Base-by-base conservation (phyloP, 257 asterid genomes). In the Solanum corneliomulleri region DNA sequence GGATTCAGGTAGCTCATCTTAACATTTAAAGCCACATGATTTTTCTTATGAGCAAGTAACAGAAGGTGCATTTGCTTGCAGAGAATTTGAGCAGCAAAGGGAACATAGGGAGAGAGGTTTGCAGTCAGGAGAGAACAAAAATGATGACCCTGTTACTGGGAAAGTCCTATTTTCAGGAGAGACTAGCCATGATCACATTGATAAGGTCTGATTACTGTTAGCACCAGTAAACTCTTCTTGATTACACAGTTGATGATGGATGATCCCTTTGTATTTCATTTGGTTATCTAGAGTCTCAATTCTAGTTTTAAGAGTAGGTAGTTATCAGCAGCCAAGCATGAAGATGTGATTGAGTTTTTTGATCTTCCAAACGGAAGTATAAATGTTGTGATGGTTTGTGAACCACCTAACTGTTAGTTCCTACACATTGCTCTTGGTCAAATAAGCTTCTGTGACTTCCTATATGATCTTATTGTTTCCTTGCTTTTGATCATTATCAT, bases 41-140 rank as follows among this genome's bases (percentile, higher is more conserved):
- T 86, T 77, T 78, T 71, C 27, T 37, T 86, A 35, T 86, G 86
- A 88, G 81, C 68, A 82, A 77, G 85, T 92, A 74, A 90, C 56
- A 58, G 66, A 49, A 84, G 70, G 33, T 83, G 83, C 86, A 82
- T 77, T 88, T 77, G 20, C 37, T 84, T 89, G 70, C 94, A 97
- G 99, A 92, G 99, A 97, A 91, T 96, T 97, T 87, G 99, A 97
- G 94, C 99, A 96, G 93, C 99, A 97, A 91, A 97, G 99, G 91
- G 99, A 97, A 88, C 97, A 86, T 77, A 92, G 99, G 89, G 99
- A 97, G 89, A 89, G 87, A 86, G 99, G 98, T 74, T 89, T 96
- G 87, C 96, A 93, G 86, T 88, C 96, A 5, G 93, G 96, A 82
- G 92, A 93, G 87, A 86, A 89, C 89, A 92, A 86, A 88, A 90